Evolutionary conservation across 176 grass and related monocot genomes (phyloP).

Genomic region (Aegilops speltoides): DNA sequence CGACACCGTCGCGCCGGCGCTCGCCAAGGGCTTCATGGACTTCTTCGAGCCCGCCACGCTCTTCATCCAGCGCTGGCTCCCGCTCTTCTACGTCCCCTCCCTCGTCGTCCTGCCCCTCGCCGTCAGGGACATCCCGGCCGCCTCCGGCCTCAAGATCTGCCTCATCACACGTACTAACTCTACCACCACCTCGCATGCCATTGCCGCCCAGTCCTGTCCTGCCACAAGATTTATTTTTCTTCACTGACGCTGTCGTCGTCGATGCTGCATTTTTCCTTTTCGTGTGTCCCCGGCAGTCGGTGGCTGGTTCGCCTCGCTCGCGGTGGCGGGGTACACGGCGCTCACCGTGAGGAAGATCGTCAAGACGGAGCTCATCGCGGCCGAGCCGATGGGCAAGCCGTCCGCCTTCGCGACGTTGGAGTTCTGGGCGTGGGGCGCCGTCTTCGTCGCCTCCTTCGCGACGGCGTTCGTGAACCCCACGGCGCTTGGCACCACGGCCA

Average conservation of each 20-base stretch:
- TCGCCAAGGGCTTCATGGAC: conserved; percentile 53
- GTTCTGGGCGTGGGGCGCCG: conserved; percentile 52
- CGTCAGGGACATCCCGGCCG: conserved; percentile 63
- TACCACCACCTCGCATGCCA: background rate
- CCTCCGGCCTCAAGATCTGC: conserved; percentile 81
- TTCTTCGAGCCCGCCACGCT: conserved; percentile 82
- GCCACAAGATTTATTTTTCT: too few relatives aligned
- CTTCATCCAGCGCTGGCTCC: conserved; percentile 94
- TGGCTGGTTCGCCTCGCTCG: conserved; percentile 80
- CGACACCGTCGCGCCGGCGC: conserved; percentile 51
- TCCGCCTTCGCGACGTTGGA: conserved; percentile 59
- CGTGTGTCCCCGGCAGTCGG: conserved; percentile 28
- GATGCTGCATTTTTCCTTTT: background rate
- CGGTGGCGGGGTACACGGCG: conserved; percentile 72
- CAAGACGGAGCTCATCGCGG: conserved; percentile 69
- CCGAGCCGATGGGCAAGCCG: conserved; percentile 82
- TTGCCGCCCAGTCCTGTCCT: background rate
- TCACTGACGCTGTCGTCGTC: background rate
- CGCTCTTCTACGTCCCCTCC: conserved; percentile 85
- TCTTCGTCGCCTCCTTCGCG: conserved; percentile 62
- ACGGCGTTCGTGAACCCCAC: conserved; percentile 52
- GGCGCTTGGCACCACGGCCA: conserved; percentile 65
- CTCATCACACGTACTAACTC: conserved; percentile 54
- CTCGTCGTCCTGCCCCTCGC: conserved; percentile 84
- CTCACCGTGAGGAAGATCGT: conserved; percentile 72